Evolutionary conservation across 768 basidiomycete genomes (phyloP).

Genomic region (Rhodosporidiobolus odoratus): DNA sequence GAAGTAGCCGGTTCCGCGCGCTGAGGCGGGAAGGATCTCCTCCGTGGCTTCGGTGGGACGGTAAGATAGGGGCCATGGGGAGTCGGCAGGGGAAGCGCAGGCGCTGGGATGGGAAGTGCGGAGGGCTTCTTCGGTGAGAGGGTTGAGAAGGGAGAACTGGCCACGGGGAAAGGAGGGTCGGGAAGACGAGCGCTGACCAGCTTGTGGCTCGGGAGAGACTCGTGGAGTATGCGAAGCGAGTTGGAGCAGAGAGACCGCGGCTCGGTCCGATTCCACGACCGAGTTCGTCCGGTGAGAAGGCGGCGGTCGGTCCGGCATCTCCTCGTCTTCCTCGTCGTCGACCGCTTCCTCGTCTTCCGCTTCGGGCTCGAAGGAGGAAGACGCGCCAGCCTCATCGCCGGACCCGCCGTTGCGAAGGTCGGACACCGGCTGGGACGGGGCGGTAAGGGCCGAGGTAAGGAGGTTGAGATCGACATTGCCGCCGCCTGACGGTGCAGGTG

Average conservation of each 20-base stretch:
- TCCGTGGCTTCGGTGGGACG: conserved; percentile 28
- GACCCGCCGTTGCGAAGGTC: conserved; percentile 19
- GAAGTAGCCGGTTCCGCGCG: conserved; percentile 29
- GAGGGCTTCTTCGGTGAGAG: conserved; percentile 12
- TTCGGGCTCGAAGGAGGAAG: background rate
- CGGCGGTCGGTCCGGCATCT: background rate
- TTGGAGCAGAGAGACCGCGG: conserved; percentile 34
- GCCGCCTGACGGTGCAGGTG: background rate
- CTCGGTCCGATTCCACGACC: conserved; percentile 36
- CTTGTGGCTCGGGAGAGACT: conserved; percentile 33
- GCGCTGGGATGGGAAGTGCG: conserved; percentile 24
- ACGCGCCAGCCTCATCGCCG: conserved; percentile 3
- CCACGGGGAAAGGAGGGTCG: background rate
- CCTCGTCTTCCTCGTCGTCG: conserved; percentile 11
- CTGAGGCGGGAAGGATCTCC: conserved; percentile 30
- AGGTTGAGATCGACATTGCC: background rate
- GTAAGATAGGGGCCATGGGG: conserved; percentile 37
- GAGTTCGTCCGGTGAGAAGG: conserved; percentile 20
- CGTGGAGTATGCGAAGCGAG: conserved; percentile 38
- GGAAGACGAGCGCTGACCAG: background rate
- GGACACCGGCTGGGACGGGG: conserved; percentile 24
- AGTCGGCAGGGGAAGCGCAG: conserved; percentile 19
- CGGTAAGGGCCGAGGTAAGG: background rate
- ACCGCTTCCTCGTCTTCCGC: conserved; percentile 11
- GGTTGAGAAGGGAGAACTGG: conserved; percentile 3